A percentile compares a stretch with the other conserved stretches of the same genome.
phyloP scores from a whole-genome alignment of 208 protist species.

The Trypanosomatidae sp. region DNA sequence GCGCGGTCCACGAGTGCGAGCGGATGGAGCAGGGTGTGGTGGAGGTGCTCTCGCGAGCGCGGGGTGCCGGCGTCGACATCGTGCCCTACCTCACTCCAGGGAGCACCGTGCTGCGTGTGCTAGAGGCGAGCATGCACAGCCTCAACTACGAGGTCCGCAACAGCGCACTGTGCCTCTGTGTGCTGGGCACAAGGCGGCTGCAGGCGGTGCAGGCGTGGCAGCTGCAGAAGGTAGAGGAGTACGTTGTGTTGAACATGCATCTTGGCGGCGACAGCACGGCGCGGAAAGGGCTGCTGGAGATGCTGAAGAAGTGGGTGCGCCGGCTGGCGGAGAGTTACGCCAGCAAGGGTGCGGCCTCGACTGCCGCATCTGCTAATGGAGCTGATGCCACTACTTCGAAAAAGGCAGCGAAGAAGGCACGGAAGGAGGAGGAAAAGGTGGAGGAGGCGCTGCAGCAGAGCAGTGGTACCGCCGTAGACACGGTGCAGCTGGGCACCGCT shows the following conservation, averaged over 20 bases:
- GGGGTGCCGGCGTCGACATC: constrained; percentile 60
- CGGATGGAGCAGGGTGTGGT: constrained; percentile 67
- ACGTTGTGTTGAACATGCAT: constrained; percentile 76
- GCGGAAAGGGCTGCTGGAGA: constrained; percentile 58
- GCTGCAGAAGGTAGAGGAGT: constrained; percentile 72
- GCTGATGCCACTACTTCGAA: too few species aligned
- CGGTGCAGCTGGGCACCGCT: constrained; percentile 21
- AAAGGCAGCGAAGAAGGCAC: neutral
- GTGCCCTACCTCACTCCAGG: constrained; percentile 43
- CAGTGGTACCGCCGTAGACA: too few species aligned
- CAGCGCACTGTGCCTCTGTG: constrained; percentile 61
- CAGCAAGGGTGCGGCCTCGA: constrained; percentile 3
- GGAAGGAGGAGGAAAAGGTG: neutral
- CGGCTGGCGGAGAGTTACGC: constrained; percentile 47
- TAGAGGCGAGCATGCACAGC: constrained; percentile 45
- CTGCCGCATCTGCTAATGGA: neutral
- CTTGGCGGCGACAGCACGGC: constrained; percentile 79
- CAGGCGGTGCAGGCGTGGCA: constrained; percentile 66
- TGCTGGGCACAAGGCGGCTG: constrained; percentile 53
- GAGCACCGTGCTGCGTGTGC: constrained; percentile 31
- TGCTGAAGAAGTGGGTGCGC: constrained; percentile 69
- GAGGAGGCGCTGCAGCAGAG: neutral
- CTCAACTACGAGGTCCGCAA: constrained; percentile 67
- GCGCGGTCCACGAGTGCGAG: constrained; percentile 3
- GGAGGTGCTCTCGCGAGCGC: constrained; percentile 68